Percentiles rank a stretch among this genome's conserved stretches.
Conservation (phyloP, 352 stramenopile species). For the Phytophthora sojae region DNA sequence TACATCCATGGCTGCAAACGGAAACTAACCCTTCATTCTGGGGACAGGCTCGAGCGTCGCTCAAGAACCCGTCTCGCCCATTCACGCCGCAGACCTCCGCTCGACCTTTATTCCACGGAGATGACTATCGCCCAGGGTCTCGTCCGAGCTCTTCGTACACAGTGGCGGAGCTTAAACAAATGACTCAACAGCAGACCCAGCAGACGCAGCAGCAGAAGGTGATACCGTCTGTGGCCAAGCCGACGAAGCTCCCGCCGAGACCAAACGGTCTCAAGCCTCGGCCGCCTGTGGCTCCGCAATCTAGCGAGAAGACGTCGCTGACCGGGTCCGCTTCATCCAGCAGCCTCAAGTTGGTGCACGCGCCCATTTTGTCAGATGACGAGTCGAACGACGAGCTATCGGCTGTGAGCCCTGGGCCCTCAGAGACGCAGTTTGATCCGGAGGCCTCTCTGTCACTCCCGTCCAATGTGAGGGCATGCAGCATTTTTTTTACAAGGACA, state of each 20-base stretch:
- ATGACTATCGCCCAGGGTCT: conserved; percentile 77
- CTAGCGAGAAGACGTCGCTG: neutral
- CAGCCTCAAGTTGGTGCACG: conserved; percentile 57
- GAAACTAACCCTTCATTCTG: too few species aligned
- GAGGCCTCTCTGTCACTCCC: conserved; percentile 63
- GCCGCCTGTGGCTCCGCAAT: neutral
- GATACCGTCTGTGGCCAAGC: conserved; percentile 16
- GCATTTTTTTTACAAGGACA: neutral
- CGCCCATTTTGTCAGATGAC: conserved; percentile 36
- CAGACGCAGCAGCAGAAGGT: conserved; percentile 20
- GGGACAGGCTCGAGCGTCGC: conserved; percentile 71
- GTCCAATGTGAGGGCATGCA: conserved; percentile 39
- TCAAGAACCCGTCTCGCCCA: conserved; percentile 85
- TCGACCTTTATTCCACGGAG: conserved; percentile 75
- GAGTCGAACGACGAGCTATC: conserved; percentile 19
- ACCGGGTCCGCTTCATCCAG: neutral
- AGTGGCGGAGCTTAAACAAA: conserved; percentile 47
- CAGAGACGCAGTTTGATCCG: conserved; percentile 35
- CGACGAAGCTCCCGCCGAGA: conserved; percentile 26
- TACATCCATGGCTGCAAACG: too few species aligned
- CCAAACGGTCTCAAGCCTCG: conserved; percentile 17
- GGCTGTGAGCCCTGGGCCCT: neutral
- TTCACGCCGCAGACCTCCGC: conserved; percentile 71
- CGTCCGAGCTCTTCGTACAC: conserved; percentile 77
- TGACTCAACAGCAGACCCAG: conserved; percentile 39